These are phyloP conservation scores for Ogataea ramenticola DNA, from an alignment of 805 yeast genomes.

Conservation along the genomic window DNA sequence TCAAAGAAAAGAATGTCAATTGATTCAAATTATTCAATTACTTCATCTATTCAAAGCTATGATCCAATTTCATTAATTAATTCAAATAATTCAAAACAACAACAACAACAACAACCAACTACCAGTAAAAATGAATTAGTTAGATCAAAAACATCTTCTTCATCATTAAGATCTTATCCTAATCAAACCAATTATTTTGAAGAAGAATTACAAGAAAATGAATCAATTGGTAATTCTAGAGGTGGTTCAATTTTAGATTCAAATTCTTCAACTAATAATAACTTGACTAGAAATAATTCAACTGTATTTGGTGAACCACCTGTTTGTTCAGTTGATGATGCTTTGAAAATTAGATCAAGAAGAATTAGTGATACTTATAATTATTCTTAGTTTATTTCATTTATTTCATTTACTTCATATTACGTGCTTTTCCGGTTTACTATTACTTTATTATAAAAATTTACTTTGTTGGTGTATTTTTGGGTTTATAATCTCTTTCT, in stretches of 20 bases:
- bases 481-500: too few species aligned
- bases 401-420: too few species aligned
- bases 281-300: background rate
- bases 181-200: background rate
- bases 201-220: background rate
- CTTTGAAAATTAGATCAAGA: background rate
- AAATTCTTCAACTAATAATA: too few species aligned
- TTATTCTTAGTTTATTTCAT: background rate
- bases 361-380: background rate
- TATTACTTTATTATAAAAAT: too few species aligned
- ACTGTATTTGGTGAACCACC: background rate
- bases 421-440: too few species aligned
- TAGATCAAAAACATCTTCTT: background rate
- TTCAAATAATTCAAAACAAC: too few species aligned
- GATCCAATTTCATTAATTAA: constrained; percentile 2
- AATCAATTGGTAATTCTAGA: background rate
- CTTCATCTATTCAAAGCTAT: constrained; percentile 8
- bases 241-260: background rate
- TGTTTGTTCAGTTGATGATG: constrained; percentile 1
- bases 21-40: background rate
- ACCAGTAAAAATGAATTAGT: background rate
- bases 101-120: background rate
- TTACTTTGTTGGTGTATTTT: too few species aligned
- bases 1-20: background rate
- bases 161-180: background rate